These are phyloP conservation scores for Monosporascus sp. DNA, from an alignment of 2,329 filamentous ascomycete species.

Conservation along the genomic window DNA sequence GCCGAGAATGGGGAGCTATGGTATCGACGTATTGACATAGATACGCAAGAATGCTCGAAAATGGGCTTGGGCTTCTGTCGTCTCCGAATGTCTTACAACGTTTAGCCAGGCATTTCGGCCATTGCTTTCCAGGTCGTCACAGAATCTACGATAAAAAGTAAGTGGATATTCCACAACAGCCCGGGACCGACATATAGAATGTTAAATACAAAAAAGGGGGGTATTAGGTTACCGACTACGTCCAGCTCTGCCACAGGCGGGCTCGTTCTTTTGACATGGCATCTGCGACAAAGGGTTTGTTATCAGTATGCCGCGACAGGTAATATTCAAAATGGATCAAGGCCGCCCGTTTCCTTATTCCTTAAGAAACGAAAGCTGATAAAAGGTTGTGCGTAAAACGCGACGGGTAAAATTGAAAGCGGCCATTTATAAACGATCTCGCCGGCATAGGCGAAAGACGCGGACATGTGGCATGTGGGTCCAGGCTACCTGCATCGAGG, in stretches of 20 bases:
- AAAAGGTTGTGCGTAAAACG: background rate
- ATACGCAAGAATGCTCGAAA: background rate
- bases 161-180: background rate
- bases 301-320: background rate
- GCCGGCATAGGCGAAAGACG: too few species aligned
- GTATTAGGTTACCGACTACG: background rate
- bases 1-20: background rate
- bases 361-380: background rate
- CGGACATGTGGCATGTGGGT: background rate
- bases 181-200: background rate
- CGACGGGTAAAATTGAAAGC: background rate
- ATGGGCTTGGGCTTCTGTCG: background rate
- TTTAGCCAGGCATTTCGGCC: background rate
- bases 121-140: background rate
- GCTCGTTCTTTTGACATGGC: background rate
- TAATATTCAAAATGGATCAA: background rate
- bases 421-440: background rate
- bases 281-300: background rate
- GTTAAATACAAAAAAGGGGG: background rate
- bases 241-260: background rate
- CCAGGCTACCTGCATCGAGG: background rate
- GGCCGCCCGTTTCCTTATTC: background rate
- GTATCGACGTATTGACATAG: background rate
- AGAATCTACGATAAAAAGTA: background rate
- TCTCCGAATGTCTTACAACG: background rate